Conservation (phyloP, 1,139 yeast species). For the Debaryomycetaceae sp. region DNA sequence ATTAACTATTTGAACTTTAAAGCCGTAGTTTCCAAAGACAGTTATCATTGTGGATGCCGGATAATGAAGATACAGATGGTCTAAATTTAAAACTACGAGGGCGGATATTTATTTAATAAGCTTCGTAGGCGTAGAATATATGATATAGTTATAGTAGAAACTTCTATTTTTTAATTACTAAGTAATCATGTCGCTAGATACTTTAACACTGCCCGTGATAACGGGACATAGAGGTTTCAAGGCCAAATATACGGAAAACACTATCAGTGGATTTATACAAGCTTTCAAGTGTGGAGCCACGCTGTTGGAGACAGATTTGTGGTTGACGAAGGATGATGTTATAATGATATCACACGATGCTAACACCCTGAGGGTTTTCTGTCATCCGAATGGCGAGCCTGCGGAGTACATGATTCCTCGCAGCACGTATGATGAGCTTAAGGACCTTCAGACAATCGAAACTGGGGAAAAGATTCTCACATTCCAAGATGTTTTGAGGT, state of each 20-base stretch:
- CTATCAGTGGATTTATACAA: slow-evolving; percentile 66
- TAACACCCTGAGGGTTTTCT: slow-evolving; percentile 59
- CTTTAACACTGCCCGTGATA: slow-evolving; percentile 24
- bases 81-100: no score
- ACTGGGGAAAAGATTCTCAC: slow-evolving; percentile 62
- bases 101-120: no score
- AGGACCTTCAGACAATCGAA: slow-evolving; percentile 49
- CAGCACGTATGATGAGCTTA: slow-evolving; percentile 42
- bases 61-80: no score
- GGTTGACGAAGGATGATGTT: slow-evolving; percentile 68
- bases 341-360: slow-evolving; percentile 77
- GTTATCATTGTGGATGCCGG: no score
- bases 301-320: slow-evolving; percentile 81
- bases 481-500: slow-evolving; percentile 54
- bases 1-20: no score
- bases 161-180: no score
- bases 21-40: no score
- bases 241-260: slow-evolving; percentile 72
- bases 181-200: slow-evolving; percentile 1
- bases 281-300: slow-evolving; percentile 70
- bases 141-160: no score
- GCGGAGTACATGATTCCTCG: slow-evolving; percentile 39
- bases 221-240: slow-evolving; percentile 54
- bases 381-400: slow-evolving; percentile 38
- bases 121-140: no score